Conservation (phyloP, 805 yeast species). For the Helenozyma baotianmanensis region DNA sequence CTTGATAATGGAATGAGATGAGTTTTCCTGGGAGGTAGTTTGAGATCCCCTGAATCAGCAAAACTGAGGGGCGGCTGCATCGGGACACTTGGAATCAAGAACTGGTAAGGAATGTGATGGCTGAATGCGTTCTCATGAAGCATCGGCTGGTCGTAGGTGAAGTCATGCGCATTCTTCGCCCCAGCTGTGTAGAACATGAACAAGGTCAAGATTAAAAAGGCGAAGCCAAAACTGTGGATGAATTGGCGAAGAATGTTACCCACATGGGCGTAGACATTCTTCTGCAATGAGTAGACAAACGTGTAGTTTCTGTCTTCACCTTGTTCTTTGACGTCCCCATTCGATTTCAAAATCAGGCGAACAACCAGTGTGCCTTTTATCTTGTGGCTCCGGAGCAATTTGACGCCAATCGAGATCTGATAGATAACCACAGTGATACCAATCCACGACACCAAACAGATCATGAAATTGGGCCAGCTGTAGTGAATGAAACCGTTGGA, state of each 20-base stretch:
- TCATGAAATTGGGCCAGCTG: slow-evolving; percentile 44
- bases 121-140: slow-evolving; percentile 22
- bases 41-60: too few species aligned
- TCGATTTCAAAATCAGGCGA: neutral
- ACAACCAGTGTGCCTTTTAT: too few species aligned
- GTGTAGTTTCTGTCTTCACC: neutral
- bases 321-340: neutral
- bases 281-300: slow-evolving; percentile 2
- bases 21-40: too few species aligned
- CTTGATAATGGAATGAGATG: slow-evolving; percentile 13
- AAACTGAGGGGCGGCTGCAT: slow-evolving; percentile 1
- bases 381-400: too few species aligned
- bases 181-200: slow-evolving; percentile 26
- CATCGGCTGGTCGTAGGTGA: slow-evolving; percentile 9
- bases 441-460: slow-evolving; percentile 27
- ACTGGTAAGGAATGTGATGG: slow-evolving; percentile 22
- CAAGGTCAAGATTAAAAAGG: slow-evolving; percentile 40
- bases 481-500: slow-evolving; percentile 19
- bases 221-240: slow-evolving; percentile 35
- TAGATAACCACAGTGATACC: slow-evolving; percentile 19
- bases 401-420: slow-evolving; percentile 19
- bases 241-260: slow-evolving; percentile 33
- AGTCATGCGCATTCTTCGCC: slow-evolving; percentile 8
- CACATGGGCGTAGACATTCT: slow-evolving; percentile 15
- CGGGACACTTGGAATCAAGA: slow-evolving; percentile 11